Evolutionary conservation across 257 asterid species (phyloP).

Genomic region (Eucommia ulmoides): DNA sequence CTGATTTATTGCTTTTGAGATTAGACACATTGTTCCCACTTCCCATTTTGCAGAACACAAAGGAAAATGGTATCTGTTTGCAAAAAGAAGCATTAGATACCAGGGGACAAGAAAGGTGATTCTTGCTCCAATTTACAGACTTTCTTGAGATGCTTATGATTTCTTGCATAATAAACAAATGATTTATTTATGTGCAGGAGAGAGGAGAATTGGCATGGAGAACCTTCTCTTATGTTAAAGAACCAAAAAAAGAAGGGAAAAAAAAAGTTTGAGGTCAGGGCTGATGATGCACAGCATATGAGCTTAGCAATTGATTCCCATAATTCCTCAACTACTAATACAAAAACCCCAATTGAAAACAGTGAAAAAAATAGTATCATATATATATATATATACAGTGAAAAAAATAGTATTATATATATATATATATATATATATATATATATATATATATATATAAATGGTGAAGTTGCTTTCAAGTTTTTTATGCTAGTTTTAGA

Average conservation of each 20-base stretch:
- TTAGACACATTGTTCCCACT: slow-evolving; percentile 1
- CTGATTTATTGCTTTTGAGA: background rate
- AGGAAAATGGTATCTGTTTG: background rate
- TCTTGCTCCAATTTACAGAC: background rate
- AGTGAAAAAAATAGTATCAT: background rate
- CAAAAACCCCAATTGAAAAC: background rate
- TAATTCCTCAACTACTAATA: background rate
- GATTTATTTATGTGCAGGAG: too few relatives aligned
- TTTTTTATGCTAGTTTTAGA: too few relatives aligned
- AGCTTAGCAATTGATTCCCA: background rate
- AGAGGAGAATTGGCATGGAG: too few relatives aligned
- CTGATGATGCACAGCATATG: background rate
- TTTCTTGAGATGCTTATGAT: background rate
- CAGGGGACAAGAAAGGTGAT: background rate
- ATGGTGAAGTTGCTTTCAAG: background rate
- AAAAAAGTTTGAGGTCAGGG: background rate
- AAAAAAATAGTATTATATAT: background rate
- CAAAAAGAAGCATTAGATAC: background rate
- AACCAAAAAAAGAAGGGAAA: too few relatives aligned
- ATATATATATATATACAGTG: background rate
- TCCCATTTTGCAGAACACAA: background rate
- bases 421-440: background rate
- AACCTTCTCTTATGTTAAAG: too few relatives aligned
- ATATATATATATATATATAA: background rate
- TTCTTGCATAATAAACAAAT: background rate